Evolutionary conservation across 805 yeast species (phyloP).

Genomic region (Ogataea ganodermae): DNA sequence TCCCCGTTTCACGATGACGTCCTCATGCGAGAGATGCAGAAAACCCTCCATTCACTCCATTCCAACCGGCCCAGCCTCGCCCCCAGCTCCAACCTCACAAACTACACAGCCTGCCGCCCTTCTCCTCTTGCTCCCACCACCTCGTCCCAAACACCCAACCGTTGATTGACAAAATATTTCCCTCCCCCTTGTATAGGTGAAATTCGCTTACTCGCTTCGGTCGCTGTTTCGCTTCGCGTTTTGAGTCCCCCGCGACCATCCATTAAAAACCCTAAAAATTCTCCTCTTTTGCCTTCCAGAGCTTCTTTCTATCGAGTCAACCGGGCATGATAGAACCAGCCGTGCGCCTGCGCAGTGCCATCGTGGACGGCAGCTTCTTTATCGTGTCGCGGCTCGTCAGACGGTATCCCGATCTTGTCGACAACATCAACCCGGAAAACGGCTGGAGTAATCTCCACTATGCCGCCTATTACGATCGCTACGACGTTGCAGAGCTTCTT

Average conservation of each 20-base stretch:
- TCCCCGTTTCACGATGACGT: too few species aligned
- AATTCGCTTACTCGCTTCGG: not conserved
- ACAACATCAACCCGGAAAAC: constrained; percentile 64
- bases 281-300: constrained; percentile 1
- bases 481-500: constrained; percentile 46
- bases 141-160: too few species aligned
- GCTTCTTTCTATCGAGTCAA: not conserved
- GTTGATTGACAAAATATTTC: too few species aligned
- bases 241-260: not conserved
- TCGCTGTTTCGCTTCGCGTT: too few species aligned
- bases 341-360: constrained; percentile 65
- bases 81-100: too few species aligned
- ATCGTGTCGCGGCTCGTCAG: constrained; percentile 66
- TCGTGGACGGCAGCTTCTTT: constrained; percentile 59
- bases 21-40: too few species aligned
- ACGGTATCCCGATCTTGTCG: constrained; percentile 67
- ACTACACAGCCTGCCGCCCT: too few species aligned
- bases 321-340: constrained; percentile 59
- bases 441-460: constrained; percentile 88
- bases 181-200: too few species aligned
- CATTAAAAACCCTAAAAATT: not conserved
- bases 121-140: too few species aligned
- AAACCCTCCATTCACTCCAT: too few species aligned
- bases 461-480: constrained; percentile 73
- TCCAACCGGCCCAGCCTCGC: too few species aligned